These are phyloP conservation scores for Bolboschoenus planiculmis DNA, from an alignment of 176 grass and related monocot species.

Conservation along the genomic window DNA sequence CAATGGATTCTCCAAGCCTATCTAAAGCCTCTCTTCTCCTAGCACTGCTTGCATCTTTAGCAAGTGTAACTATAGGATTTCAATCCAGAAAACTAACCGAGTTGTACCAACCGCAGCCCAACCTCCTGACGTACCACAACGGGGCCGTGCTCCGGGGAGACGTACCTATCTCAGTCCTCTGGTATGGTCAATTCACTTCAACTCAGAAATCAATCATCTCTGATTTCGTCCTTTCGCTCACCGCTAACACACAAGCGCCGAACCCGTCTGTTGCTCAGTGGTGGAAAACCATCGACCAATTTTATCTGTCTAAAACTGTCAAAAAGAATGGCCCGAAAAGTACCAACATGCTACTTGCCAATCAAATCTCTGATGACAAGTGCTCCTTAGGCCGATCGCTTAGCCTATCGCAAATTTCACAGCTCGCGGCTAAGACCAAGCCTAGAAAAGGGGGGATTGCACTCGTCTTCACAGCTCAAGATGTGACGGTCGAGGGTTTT, in stretches of 20 bases:
- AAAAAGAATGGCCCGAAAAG: not conserved
- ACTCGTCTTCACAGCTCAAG: constrained; percentile 51
- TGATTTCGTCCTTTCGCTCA: constrained; percentile 56
- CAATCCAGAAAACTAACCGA: constrained; percentile 32
- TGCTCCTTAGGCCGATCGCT: constrained; percentile 49
- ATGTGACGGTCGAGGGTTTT: constrained; percentile 58
- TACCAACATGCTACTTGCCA: constrained; percentile 24
- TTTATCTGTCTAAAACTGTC: constrained; percentile 37
- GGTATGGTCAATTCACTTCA: constrained; percentile 55
- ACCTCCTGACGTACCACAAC: constrained; percentile 58
- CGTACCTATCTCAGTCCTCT: constrained; percentile 50
- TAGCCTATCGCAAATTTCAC: constrained; percentile 31
- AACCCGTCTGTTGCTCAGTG: constrained; percentile 46
- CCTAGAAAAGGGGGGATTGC: constrained; percentile 39
- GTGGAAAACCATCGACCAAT: constrained; percentile 41
- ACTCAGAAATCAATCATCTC: constrained; percentile 54
- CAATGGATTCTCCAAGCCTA: not conserved
- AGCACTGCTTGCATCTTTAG: constrained; percentile 8
- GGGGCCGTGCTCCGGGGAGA: constrained; percentile 42
- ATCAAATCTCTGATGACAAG: constrained; percentile 43
- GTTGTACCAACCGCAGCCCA: constrained; percentile 36
- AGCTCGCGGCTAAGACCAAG: constrained; percentile 31
- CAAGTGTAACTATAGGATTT: not conserved
- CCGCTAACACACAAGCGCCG: not conserved
- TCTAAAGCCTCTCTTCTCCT: constrained; percentile 13